Evolutionary conservation across 2,329 filamentous ascomycete species (phyloP), one percentile per base, ranked within the genome.

Genomic region (Fusarium dimerum): DNA sequence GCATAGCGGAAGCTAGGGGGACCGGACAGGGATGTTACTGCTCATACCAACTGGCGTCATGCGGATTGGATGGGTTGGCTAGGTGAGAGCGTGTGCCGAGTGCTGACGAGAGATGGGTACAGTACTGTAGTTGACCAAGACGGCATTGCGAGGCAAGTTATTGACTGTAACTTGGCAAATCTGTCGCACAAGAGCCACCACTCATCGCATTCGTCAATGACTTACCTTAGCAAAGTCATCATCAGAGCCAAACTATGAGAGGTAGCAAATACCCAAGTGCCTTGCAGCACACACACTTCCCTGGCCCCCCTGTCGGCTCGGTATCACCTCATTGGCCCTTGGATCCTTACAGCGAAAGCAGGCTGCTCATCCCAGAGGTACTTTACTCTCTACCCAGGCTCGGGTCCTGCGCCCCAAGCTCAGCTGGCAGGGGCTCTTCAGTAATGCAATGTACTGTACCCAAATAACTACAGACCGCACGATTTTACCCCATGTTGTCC

Each of bases 341-440:
- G 53, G 43, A 53, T 44, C 46, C 45, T 40, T 40, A 30, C 34
- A 32, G 38, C 42, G 20, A 26, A 48, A 42, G 39, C 45, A 41
- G 47, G 47, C 53, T 48, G 47, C 40, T 20, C 45, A 47, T 45
- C 50, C 20, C n/a, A n/a, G n/a, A n/a, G n/a, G n/a, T 26, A 4
- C 20, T 26, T 36, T 36, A 9, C 32, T 36, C 32, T 36, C 32
- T 6, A 26, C 13, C 59, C 59, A 52, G 51, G 57, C 47, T 43
- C 54, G 54, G 50, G 60, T 59, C 60, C 66, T 67, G 65, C 65
- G 63, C 65, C 65, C 64, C 66, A 59, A 58, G 60, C 61, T 68
- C 66, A 68, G 66, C 66, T 68, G 52, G 56, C 66, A 65, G 66
- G 63, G 63, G 20, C 20, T 26, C 20, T 26, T 26, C 20, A 26